A percentile compares a stretch with the other conserved stretches of the same genome.
Evolutionary conservation across 108 stramenopile species (phyloP).

Genomic region (Fragilariopsis cylindrus): DNA sequence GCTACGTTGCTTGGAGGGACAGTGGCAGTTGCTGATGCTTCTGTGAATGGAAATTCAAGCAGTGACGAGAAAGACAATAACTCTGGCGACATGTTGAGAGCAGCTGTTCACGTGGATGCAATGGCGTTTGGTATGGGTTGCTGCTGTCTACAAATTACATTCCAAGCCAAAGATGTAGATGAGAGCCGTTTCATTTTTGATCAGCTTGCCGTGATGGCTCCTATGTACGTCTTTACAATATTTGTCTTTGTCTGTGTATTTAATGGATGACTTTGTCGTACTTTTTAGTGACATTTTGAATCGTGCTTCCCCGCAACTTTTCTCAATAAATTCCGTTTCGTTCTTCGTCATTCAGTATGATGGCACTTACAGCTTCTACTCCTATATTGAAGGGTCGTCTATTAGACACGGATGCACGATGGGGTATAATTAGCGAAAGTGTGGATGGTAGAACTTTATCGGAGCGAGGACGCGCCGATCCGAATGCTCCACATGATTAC

Average conservation of each 20-base stretch:
- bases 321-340: no score
- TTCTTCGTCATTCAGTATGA: constrained; percentile 51
- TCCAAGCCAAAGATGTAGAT: constrained; percentile 95
- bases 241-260: no score
- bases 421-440: constrained; percentile 94
- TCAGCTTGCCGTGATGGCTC: constrained; percentile 97
- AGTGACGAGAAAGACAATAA: neutral
- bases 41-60: constrained; percentile 28
- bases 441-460: constrained; percentile 95
- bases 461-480: constrained; percentile 82
- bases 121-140: constrained; percentile 99
- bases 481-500: constrained; percentile 61
- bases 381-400: constrained; percentile 92
- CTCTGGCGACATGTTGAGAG: constrained; percentile 52
- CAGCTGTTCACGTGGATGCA: constrained; percentile 97
- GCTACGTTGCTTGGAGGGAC: constrained; percentile 44
- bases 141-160: constrained; percentile 99
- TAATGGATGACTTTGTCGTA: no score
- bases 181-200: constrained; percentile 98
- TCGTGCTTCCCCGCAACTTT: no score
- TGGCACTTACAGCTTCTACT: constrained; percentile 97
- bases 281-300: no score
- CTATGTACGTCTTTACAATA: constrained; percentile 55
- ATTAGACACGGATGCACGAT: constrained; percentile 95
- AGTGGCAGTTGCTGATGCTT: constrained; percentile 23